Percentiles rank a stretch among this genome's conserved stretches.
Conservation (phyloP, 768 basidiomycete genomes). For the Collybia mongolica region DNA sequence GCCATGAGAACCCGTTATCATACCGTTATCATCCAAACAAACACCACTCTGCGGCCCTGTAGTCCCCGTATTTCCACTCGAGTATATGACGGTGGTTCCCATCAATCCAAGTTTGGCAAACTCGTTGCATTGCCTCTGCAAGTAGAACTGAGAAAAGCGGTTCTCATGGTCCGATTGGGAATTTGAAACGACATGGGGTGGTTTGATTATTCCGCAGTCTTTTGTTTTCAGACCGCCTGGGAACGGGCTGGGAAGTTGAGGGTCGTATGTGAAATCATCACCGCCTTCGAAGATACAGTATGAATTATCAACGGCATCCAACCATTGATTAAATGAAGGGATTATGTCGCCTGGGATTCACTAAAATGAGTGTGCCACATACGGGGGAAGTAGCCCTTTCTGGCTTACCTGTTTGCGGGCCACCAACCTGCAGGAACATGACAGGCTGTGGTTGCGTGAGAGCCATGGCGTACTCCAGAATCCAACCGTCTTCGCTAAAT, state of each 20-base stretch:
- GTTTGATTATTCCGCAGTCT: slow-evolving; percentile 33
- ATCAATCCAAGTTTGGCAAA: slow-evolving; percentile 49
- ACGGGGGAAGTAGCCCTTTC: background rate
- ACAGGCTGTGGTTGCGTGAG: slow-evolving; percentile 30
- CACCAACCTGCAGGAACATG: slow-evolving; percentile 30
- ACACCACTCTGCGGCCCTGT: slow-evolving; percentile 28
- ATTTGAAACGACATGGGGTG: slow-evolving; percentile 41
- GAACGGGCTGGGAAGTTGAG: slow-evolving; percentile 26
- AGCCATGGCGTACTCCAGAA: slow-evolving; percentile 45
- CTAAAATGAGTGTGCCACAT: background rate
- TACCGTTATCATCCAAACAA: slow-evolving; percentile 41
- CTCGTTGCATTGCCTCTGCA: slow-evolving; percentile 43
- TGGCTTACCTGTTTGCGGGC: slow-evolving; percentile 18
- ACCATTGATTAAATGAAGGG: slow-evolving; percentile 31
- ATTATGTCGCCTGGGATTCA: slow-evolving; percentile 15
- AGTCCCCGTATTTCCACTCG: slow-evolving; percentile 39
- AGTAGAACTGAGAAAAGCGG: slow-evolving; percentile 30
- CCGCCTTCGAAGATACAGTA: slow-evolving; percentile 34
- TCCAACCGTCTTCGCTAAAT: slow-evolving; percentile 42
- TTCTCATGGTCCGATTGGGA: slow-evolving; percentile 39
- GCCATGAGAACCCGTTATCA: background rate
- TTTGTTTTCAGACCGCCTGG: slow-evolving; percentile 29
- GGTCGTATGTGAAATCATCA: slow-evolving; percentile 29
- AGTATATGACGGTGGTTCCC: slow-evolving; percentile 45
- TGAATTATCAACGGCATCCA: slow-evolving; percentile 33